A percentile compares a stretch with the other conserved stretches of the same genome.
Evolutionary conservation across 2,329 filamentous ascomycete species (phyloP).

Genomic region (Fusarium tupiense): DNA sequence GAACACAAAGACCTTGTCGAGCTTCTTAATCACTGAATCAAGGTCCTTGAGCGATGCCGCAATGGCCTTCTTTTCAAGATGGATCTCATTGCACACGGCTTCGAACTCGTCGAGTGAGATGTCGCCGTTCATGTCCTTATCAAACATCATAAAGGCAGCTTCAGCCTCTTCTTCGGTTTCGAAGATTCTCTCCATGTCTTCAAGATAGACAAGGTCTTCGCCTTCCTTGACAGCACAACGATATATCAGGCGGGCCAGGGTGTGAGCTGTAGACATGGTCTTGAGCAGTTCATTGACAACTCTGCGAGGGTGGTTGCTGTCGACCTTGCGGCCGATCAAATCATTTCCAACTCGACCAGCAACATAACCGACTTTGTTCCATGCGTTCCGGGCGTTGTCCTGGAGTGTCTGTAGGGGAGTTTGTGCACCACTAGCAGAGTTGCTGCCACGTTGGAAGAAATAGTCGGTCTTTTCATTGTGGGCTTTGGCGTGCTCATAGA

Average conservation of each 20-base stretch:
- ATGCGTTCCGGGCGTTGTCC: slow-evolving; percentile 77
- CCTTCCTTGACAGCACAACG: slow-evolving; percentile 82
- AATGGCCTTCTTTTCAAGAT: slow-evolving; percentile 93
- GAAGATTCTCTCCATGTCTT: slow-evolving; percentile 83
- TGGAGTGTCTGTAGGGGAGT: slow-evolving; percentile 81
- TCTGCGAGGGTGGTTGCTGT: slow-evolving; percentile 82
- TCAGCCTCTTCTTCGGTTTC: slow-evolving; percentile 86
- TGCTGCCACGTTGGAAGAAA: slow-evolving; percentile 57
- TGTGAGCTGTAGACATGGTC: slow-evolving; percentile 78
- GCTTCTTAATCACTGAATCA: slow-evolving; percentile 90
- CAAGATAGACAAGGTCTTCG: slow-evolving; percentile 78
- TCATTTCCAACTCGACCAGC: slow-evolving; percentile 89
- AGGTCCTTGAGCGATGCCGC: slow-evolving; percentile 94
- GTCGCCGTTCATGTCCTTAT: slow-evolving; percentile 96
- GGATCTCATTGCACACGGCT: slow-evolving; percentile 92
- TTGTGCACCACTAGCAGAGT: slow-evolving; percentile 66
- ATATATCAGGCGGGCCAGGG: slow-evolving; percentile 87
- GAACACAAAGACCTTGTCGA: slow-evolving; percentile 89
- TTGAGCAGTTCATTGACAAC: slow-evolving; percentile 82
- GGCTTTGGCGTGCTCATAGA: slow-evolving; percentile 79
- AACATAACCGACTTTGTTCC: slow-evolving; percentile 84
- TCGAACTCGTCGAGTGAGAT: slow-evolving; percentile 96
- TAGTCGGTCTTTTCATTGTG: slow-evolving; percentile 66
- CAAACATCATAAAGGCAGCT: slow-evolving; percentile 90
- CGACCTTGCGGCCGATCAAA: slow-evolving; percentile 81